A percentile compares a stretch with the other conserved stretches of the same genome.
Conservation (phyloP, 768 basidiomycete species). For the Russula compacta region DNA sequence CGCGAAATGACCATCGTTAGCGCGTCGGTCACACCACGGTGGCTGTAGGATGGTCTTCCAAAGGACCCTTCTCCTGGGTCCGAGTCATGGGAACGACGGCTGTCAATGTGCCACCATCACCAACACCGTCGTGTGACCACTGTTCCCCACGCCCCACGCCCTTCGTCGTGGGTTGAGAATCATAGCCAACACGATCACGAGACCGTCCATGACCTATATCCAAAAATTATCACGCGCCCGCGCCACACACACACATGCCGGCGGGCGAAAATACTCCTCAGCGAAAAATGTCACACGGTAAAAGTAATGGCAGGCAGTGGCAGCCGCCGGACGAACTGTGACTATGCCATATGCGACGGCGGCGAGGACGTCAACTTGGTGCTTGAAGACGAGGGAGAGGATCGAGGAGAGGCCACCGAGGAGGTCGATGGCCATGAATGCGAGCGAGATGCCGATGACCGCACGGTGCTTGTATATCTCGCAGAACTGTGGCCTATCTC, state of each 20-base stretch:
- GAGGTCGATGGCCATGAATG: slow-evolving; percentile 63
- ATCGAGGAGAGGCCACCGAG: slow-evolving; percentile 62
- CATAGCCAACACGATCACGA: slow-evolving; percentile 50
- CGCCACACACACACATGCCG: not conserved
- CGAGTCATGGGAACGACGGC: not conserved
- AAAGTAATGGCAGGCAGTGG: not conserved
- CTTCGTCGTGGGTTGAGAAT: slow-evolving; percentile 56
- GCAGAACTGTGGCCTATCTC: slow-evolving; percentile 62
- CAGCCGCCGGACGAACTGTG: slow-evolving; percentile 31
- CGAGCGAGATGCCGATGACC: slow-evolving; percentile 58
- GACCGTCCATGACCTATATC: slow-evolving; percentile 47
- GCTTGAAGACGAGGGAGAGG: slow-evolving; percentile 59
- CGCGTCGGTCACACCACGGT: not conserved
- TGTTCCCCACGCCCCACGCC: not conserved
- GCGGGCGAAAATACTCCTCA: not conserved
- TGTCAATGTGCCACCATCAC: not conserved
- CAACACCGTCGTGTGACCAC: not conserved
- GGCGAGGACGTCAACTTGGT: slow-evolving; percentile 53
- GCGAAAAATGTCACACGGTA: not conserved
- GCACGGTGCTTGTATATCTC: slow-evolving; percentile 61
- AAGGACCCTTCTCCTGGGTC: not conserved
- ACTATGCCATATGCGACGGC: slow-evolving; percentile 55
- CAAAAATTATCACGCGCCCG: not conserved
- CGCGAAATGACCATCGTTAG: not conserved
- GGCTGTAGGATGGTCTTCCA: too few relatives aligned